Percentiles rank a stretch among this genome's conserved stretches.
phyloP scores from a whole-genome alignment of 1,284 basidiomycete species.

The Trametes polyzona region DNA sequence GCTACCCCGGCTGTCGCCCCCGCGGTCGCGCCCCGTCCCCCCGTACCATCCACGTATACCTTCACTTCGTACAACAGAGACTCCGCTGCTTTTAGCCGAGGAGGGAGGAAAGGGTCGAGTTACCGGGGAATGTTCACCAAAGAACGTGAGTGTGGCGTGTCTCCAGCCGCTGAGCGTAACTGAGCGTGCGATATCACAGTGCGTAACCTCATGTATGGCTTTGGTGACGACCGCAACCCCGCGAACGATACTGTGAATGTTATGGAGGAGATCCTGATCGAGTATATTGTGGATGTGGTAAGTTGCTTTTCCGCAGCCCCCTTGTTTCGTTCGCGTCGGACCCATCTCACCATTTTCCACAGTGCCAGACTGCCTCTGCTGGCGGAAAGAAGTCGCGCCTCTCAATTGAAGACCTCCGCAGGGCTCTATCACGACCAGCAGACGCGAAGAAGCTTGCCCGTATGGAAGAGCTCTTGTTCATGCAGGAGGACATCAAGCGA shows the following conservation, averaged over 20 bases:
- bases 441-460: conserved; percentile 87
- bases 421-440: conserved; percentile 73
- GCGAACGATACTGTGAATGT: conserved; percentile 87
- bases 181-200: conserved; percentile 50
- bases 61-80: conserved; percentile 63
- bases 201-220: conserved; percentile 92
- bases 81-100: conserved; percentile 43
- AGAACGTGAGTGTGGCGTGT: conserved; percentile 59
- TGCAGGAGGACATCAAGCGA: conserved; percentile 92
- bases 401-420: conserved; percentile 81
- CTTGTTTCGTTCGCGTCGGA: neutral
- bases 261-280: conserved; percentile 93
- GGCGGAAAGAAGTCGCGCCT: conserved; percentile 72
- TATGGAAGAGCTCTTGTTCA: conserved; percentile 88
- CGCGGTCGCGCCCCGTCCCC: conserved; percentile 18
- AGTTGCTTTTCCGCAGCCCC: too few species aligned
- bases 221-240: conserved; percentile 89
- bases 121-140: conserved; percentile 76
- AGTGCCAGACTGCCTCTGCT: conserved; percentile 76
- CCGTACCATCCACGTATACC: conserved; percentile 35
- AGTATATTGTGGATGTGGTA: conserved; percentile 90
- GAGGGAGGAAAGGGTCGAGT: conserved; percentile 61
- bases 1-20: conserved; percentile 16
- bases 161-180: neutral
- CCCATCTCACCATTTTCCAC: neutral